Base-by-base conservation (phyloP, 192 early-diverging fungal species). In the Jimgerdemannia flammicorona region DNA sequence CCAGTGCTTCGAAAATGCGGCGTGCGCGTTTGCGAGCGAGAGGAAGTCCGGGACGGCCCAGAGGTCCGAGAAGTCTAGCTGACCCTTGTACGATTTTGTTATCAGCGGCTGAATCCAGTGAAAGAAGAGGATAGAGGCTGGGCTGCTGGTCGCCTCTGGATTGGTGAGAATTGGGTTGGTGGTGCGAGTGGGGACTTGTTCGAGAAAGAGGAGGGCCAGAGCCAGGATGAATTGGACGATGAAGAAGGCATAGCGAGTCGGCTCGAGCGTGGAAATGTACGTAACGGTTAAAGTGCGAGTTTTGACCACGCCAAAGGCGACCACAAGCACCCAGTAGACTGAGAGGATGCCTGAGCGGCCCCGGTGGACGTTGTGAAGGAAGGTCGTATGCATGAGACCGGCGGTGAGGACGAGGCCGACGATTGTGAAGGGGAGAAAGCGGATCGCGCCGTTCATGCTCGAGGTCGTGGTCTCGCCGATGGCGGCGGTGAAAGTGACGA, bases 1-100 rank as follows among this genome's bases (percentile, higher is more conserved):
- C 97, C 95, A 96, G 18, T 80, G 73, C 0, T 74, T 71, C 43
- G 89, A 85, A 81, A 98, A 98, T 39, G 74, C 73, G 14, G 75
- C 79, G 2, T 59, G 14, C 6, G 6, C 14, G 6, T 59, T 14
- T 10, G 2, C 14, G 49, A 14, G 49, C 6, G 49, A 59, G 49
- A 59, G 8, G 49, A 59, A 59, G 49, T 6, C 6, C 6, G 49
- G 49, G 14, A 14, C 0, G 49, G 2, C 8, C 49, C 49, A 59
- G 49, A 59, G 6, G 14, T 59, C 49, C 8, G 49, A 6, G 49
- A 59, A 59, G 6, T 59, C 49, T 6, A 59, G 49, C 49, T 59
- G 6, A 14, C 49, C 49, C 49, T 59, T 59, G 49, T 59, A 59
- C 6, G 49, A 6, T 59, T 59, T 59, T 0, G 8, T 59, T 2